Conservation (phyloP, 2,329 filamentous ascomycete species). For the Alternaria alternata region DNA sequence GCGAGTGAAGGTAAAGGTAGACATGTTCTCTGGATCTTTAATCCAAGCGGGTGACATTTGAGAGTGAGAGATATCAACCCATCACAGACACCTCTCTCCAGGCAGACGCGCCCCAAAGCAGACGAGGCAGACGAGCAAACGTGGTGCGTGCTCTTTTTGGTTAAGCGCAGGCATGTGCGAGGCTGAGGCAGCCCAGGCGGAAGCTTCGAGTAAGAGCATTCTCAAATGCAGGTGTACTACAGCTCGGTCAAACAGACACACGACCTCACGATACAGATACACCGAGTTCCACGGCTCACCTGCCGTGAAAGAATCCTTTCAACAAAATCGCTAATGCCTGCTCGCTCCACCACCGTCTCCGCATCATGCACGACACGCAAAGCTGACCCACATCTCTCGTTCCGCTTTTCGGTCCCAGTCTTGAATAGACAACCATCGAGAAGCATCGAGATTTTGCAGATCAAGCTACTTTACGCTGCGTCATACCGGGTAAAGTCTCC, state of each 20-base stretch:
- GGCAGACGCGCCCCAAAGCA: constrained; percentile 11
- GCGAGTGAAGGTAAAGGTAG: constrained; percentile 1
- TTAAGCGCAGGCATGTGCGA: constrained; percentile 2
- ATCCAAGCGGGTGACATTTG: background rate
- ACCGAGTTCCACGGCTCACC: background rate
- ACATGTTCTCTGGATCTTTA: background rate
- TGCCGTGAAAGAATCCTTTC: background rate
- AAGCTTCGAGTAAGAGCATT: background rate
- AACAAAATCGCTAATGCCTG: constrained; percentile 3
- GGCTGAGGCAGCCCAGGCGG: background rate
- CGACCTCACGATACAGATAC: background rate
- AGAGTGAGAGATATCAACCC: background rate
- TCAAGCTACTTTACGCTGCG: background rate
- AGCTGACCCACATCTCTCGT: background rate
- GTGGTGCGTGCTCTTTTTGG: constrained; percentile 2
- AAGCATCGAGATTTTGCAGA: constrained; percentile 5
- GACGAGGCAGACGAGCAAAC: constrained; percentile 6
- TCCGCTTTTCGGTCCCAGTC: constrained; percentile 2
- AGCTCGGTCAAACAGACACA: background rate
- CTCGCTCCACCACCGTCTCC: constrained; percentile 7
- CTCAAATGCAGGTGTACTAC: background rate
- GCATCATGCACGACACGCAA: constrained; percentile 10
- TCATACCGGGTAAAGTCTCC: constrained; percentile 1
- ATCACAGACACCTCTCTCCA: constrained; percentile 2
- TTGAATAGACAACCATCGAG: background rate